Base-by-base conservation (phyloP, 768 basidiomycete genomes). In the Boletus barrowsii region DNA sequence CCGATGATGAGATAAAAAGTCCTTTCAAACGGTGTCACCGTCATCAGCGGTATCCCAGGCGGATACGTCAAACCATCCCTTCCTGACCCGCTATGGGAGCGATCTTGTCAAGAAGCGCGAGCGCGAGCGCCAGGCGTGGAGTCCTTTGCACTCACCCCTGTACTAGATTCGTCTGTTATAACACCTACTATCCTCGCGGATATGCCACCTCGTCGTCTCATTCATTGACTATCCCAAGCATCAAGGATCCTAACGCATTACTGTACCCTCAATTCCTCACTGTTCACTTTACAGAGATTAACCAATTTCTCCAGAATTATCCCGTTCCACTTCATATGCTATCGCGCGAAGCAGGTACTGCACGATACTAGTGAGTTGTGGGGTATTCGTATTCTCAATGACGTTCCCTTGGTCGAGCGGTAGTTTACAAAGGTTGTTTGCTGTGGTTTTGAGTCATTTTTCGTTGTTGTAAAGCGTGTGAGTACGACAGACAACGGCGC, bases 1-100 rank as follows among this genome's bases (percentile, higher is more conserved):
- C 75, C 11, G 97, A 99, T 73, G 75, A 80, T 7, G 76, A 91
- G 51, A 98, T 99, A 52, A 75, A 81, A 33, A 90, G 88, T 87
- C 0, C 81, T 99, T 3, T 81, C 88, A 0, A 88, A 92, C 51
- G 90, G 89, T 0, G 89, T 83, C 9, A 86, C 77, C 53, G 83
- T 99, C 55, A 72, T 88, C 50, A 79, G 89, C 9, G 86, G 84
- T 10, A 72, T 77, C 11, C 91, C 92, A 4, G 48, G 47, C 15
- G 51, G 50, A 14, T 68, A 64, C 40, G 10, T 53, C 47, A 68
- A 67, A 22, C 75, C 70, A 20, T 72, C 83, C 42, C 72, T 81
- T 57, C 83, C 87, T 4, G 73, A 77, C 20, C 78, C 68, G 59
- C 15, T 71, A 20, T 39, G 56, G 22, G 61, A 62, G n/a, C n/a